phyloP scores from a whole-genome alignment of 2,329 filamentous ascomycete species.

The Alternaria ethzedia region DNA sequence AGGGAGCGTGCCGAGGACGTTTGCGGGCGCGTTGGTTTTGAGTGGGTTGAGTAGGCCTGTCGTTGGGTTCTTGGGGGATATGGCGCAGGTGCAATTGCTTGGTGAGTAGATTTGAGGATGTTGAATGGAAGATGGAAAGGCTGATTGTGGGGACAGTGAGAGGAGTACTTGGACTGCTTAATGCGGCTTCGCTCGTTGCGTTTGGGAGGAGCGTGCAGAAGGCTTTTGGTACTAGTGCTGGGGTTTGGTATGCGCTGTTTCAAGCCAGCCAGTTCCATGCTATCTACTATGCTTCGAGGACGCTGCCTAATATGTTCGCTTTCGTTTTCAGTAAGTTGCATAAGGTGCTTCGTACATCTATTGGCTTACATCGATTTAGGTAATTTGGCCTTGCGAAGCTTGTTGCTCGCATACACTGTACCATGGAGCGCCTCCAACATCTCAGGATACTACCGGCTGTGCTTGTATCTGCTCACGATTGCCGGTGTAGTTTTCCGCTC shows the following conservation, averaged over 20 bases:
- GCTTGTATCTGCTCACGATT: slow-evolving; percentile 77
- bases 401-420: slow-evolving; percentile 56
- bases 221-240: slow-evolving; percentile 72
- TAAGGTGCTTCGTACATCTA: too few relatives aligned
- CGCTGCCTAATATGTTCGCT: slow-evolving; percentile 95
- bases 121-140: background rate
- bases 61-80: slow-evolving; percentile 62
- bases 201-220: slow-evolving; percentile 69
- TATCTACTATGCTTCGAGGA: slow-evolving; percentile 89
- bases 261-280: slow-evolving; percentile 89
- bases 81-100: slow-evolving; percentile 63
- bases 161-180: slow-evolving; percentile 77
- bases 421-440: slow-evolving; percentile 44
- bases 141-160: slow-evolving; percentile 61
- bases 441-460: slow-evolving; percentile 63
- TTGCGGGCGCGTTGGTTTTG: slow-evolving; percentile 79
- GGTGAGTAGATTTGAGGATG: slow-evolving; percentile 48
- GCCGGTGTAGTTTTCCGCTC: slow-evolving; percentile 86
- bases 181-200: slow-evolving; percentile 70
- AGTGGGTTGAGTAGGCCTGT: slow-evolving; percentile 75
- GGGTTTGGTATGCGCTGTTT: slow-evolving; percentile 80
- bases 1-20: slow-evolving; percentile 89
- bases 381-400: slow-evolving; percentile 65
- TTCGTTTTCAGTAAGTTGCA: slow-evolving; percentile 76
- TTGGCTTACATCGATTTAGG: slow-evolving; percentile 53